These are phyloP conservation scores for Leptographium procerum DNA, from an alignment of 2,329 filamentous ascomycete species.

Conservation along the genomic window DNA sequence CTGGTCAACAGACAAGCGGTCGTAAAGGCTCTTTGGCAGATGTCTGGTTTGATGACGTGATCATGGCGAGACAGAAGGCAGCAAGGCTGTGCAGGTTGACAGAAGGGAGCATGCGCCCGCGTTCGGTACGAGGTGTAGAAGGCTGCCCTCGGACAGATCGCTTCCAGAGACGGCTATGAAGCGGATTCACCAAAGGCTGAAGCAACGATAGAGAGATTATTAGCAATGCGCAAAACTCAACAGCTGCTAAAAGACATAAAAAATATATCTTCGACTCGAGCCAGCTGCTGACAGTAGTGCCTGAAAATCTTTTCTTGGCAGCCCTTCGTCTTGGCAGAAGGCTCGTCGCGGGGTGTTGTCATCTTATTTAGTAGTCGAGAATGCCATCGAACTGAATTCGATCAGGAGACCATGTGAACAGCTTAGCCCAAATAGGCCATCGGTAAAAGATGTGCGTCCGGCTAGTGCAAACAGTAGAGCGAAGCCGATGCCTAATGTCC, in stretches of 20 bases:
- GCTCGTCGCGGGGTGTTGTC: not conserved
- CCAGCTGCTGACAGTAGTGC: not conserved
- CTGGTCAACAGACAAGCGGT: not conserved
- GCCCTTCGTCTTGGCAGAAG: not conserved
- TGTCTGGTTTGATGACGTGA: not conserved
- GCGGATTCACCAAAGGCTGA: too few relatives aligned
- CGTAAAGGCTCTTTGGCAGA: not conserved
- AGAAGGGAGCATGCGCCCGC: too few relatives aligned
- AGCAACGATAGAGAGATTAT: too few relatives aligned
- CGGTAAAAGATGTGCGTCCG: not conserved
- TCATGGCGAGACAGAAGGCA: not conserved
- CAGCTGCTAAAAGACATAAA: not conserved
- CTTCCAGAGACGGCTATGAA: too few relatives aligned
- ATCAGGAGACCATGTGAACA: not conserved
- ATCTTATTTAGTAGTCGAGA: not conserved
- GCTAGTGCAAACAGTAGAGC: too few relatives aligned
- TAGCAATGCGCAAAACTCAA: not conserved
- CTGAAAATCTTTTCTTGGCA: not conserved
- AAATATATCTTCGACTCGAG: not conserved
- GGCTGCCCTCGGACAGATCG: not conserved
- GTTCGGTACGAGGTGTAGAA: too few relatives aligned
- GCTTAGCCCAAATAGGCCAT: constrained; percentile 4
- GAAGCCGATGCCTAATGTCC: not conserved
- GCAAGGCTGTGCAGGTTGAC: not conserved
- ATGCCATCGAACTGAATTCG: not conserved